Conservation (phyloP, 148 eudicot species). For the Rhododendron mucronatum region DNA sequence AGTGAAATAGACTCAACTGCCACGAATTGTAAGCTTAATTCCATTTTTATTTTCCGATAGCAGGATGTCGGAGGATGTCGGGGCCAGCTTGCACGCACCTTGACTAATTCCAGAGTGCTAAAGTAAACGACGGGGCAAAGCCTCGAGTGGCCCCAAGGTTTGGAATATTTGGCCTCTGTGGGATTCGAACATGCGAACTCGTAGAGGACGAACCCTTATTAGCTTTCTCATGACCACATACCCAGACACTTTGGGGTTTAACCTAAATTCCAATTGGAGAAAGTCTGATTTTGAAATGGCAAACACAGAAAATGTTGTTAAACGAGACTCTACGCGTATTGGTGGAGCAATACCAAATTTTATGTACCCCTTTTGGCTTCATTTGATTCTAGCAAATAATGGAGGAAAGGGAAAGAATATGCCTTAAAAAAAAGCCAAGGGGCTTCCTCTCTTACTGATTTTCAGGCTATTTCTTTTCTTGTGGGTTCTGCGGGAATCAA, state of each 20-base stretch:
- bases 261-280: background rate
- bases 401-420: conserved; percentile 1
- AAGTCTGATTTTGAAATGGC: background rate
- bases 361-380: background rate
- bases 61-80: background rate
- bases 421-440: background rate
- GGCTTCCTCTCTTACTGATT: background rate
- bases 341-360: background rate
- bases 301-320: background rate
- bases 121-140: background rate
- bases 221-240: background rate
- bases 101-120: background rate
- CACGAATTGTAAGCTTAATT: background rate
- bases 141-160: background rate
- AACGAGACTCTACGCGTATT: background rate
- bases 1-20: background rate
- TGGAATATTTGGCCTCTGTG: too few relatives aligned
- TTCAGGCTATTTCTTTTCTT: background rate
- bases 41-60: background rate
- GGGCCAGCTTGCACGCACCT: too few relatives aligned
- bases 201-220: background rate
- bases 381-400: conserved; percentile 1
- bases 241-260: background rate
- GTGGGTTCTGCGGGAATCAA: background rate
- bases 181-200: background rate